Conservation (phyloP, 1,139 yeast species). For the Magnusiomyces suaveolens region DNA sequence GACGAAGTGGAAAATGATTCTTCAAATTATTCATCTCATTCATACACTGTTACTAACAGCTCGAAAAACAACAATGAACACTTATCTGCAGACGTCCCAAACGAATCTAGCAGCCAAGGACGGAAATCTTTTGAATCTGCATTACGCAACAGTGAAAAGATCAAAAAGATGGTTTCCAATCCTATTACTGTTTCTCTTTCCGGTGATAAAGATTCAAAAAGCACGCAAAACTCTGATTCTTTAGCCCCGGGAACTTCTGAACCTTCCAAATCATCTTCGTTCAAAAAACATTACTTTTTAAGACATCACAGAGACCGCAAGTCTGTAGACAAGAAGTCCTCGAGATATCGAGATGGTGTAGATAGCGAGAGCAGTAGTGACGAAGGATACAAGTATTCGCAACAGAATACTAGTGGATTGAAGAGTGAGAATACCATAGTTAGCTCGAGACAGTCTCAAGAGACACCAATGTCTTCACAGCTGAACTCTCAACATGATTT, state of each 20-base stretch:
- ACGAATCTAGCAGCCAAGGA: neutral
- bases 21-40: neutral
- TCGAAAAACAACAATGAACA: neutral
- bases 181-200: neutral
- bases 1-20: neutral
- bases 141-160: neutral
- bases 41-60: neutral
- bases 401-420: neutral
- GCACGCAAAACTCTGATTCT: neutral
- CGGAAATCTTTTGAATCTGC: neutral
- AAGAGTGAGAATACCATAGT: neutral
- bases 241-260: neutral
- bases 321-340: neutral
- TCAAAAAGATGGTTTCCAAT: neutral
- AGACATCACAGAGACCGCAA: neutral
- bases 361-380: conserved; percentile 11
- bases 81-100: neutral
- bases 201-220: neutral
- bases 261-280: neutral
- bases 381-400: conserved; percentile 3
- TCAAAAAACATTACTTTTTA: neutral
- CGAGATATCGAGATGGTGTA: conserved; percentile 10
- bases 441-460: neutral
- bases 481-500: neutral
- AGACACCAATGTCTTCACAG: neutral